These are phyloP conservation scores for Gremmenia infestans DNA, from an alignment of 2,329 filamentous ascomycete species.

Conservation along the genomic window DNA sequence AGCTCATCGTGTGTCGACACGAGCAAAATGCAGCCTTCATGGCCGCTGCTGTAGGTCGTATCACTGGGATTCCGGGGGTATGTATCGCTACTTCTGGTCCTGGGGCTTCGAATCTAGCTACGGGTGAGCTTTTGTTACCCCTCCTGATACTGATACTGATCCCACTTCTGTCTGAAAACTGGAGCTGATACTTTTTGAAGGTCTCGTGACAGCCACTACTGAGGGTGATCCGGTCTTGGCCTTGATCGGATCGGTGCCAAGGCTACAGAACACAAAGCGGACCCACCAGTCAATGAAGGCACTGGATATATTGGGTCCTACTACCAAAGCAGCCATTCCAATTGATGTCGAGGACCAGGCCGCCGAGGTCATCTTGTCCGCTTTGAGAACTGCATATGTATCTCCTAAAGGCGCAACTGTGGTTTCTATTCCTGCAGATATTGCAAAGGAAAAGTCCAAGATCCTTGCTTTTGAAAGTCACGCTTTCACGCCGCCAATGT, in stretches of 20 bases:
- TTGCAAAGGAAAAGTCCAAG: conserved; percentile 19
- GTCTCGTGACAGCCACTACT: conserved; percentile 37
- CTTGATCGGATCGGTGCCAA: conserved; percentile 43
- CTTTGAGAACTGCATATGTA: conserved; percentile 38
- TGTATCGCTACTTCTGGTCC: conserved; percentile 44
- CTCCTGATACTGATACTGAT: no score
- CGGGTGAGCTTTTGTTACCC: conserved; percentile 33
- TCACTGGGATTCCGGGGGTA: conserved; percentile 42
- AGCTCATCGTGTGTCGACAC: conserved; percentile 42
- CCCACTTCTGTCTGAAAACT: no score
- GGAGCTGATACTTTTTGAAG: no score
- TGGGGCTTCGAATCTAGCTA: conserved; percentile 42
- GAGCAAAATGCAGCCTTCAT: conserved; percentile 48
- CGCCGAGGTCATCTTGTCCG: conserved; percentile 42
- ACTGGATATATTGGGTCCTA: conserved; percentile 39
- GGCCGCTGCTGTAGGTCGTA: conserved; percentile 41
- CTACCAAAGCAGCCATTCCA: conserved; percentile 38
- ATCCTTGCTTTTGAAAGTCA: conserved; percentile 35
- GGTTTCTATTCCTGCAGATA: conserved; percentile 41
- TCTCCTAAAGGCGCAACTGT: conserved; percentile 40
- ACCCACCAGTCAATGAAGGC: conserved; percentile 44
- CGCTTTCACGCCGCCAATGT: conserved; percentile 38
- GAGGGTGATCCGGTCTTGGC: conserved; percentile 44
- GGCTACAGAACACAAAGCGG: conserved; percentile 39
- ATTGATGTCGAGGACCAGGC: conserved; percentile 44